Base-by-base conservation (phyloP, 2,329 filamentous ascomycete genomes). In the Stachybotrys elegans region DNA sequence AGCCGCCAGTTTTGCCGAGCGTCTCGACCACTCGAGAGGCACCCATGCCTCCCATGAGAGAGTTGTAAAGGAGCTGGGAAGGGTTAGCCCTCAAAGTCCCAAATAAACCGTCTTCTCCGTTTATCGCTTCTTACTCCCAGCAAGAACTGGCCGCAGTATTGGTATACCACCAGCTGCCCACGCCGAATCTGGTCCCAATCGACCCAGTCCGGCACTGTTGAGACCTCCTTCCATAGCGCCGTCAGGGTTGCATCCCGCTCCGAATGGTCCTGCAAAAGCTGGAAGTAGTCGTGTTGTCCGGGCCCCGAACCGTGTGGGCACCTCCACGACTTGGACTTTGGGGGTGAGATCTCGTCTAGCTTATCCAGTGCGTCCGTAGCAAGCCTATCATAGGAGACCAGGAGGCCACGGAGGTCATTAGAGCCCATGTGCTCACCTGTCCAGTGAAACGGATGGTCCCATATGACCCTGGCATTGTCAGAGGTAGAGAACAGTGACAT, bases 91-190 rank as follows among this genome's bases (percentile, higher is more conserved):
- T 9, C n/a, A n/a, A 29, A 29, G 25, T 8, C n/a, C 8, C n/a
- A 29, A n/a, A 29, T 9, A n/a, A 9, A 32, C 5, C 6, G 29
- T 12, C 29, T 32, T 13, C 14, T 13, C 12, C 14, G 29, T 32
- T 32, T 13, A 20, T 13, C 7, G 20, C 13, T n/a, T 53, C 64
- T 54, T 56, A 72, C 71, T 9, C 68, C 80, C 7, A 81, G 84
- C 17, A 89, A 62, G 19, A 77, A 76, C 1, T 84, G 78, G 0
- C 79, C 81, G 16, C 79, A 84, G 60, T 90, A 91, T 27, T 86
- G 78, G 60, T 88, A 90, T 56, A 90, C 88, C 1, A 89, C 78
- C 52, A 86, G 78, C 58, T 92, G 86, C 0, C 86, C 87, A 55
- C 86, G 72, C 47, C 75, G 70, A 44, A 92, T 83, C 57, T 89